A percentile compares a stretch with the other conserved stretches of the same genome.
These are phyloP conservation scores for Synchytrium microbalum DNA, from an alignment of 371 early-diverging fungal genomes.

Conservation along the genomic window DNA sequence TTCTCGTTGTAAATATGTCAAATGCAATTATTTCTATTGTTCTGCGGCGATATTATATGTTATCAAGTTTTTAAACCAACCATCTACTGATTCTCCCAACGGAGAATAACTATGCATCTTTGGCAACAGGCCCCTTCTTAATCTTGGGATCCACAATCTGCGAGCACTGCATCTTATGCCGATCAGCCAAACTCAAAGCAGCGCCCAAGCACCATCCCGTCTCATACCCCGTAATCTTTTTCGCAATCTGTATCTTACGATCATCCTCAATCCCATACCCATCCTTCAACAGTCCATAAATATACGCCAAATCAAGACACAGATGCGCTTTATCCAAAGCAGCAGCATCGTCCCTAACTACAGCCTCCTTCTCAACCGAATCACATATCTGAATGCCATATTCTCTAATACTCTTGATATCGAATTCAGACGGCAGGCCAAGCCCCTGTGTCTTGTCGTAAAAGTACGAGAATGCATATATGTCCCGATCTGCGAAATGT, in stretches of 20 bases:
- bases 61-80: too few species aligned
- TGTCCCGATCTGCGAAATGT: slow-evolving; percentile 63
- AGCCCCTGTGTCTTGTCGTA: slow-evolving; percentile 63
- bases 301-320: slow-evolving; percentile 84
- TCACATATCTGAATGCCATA: background rate
- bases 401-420: slow-evolving; percentile 19
- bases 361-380: background rate
- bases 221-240: slow-evolving; percentile 85
- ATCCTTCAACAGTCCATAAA: slow-evolving; percentile 64
- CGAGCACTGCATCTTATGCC: background rate
- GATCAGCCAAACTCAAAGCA: slow-evolving; percentile 45
- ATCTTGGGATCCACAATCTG: background rate
- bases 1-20: too few species aligned
- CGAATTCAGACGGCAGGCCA: slow-evolving; percentile 21
- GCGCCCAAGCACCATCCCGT: slow-evolving; percentile 96
- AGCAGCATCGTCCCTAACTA: slow-evolving; percentile 6
- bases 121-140: background rate
- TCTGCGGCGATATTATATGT: too few species aligned
- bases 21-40: too few species aligned
- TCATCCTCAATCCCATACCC: slow-evolving; percentile 78
- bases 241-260: slow-evolving; percentile 66
- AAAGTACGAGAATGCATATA: slow-evolving; percentile 92
- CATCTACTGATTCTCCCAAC: too few species aligned
- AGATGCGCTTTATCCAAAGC: slow-evolving; percentile 32
- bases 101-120: too few species aligned